These are phyloP conservation scores for Sordariomycetes sp. DNA, from an alignment of 2,329 filamentous ascomycete genomes.

Conservation along the genomic window DNA sequence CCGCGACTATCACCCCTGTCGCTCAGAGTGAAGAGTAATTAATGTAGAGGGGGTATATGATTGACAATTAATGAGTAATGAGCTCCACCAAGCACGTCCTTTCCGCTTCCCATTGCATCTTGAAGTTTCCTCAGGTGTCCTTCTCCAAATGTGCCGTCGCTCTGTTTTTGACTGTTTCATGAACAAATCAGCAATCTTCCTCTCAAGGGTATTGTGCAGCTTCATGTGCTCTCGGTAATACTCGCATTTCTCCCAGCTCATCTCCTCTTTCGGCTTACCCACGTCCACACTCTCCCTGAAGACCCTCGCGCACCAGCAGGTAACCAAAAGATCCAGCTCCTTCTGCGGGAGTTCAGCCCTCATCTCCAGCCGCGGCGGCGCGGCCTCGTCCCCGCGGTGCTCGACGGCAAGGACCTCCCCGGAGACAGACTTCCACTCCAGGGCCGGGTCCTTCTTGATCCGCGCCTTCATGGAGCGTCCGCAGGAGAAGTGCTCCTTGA, in stretches of 20 bases:
- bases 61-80: too few species aligned
- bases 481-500: background rate
- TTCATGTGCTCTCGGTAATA: too few species aligned
- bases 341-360: background rate
- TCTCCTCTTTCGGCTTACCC: too few species aligned
- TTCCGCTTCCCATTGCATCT: too few species aligned
- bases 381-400: background rate
- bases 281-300: background rate
- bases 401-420: background rate
- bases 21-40: background rate
- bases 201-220: too few species aligned
- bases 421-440: background rate
- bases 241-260: too few species aligned
- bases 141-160: too few species aligned
- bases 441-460: background rate
- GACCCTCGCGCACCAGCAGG: background rate
- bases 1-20: background rate
- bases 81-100: too few species aligned
- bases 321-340: conserved; percentile 1
- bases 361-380: background rate
- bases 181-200: too few species aligned
- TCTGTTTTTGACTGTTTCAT: too few species aligned
- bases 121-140: too few species aligned
- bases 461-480: background rate
- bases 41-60: too few species aligned